Evolutionary conservation across 2,329 filamentous ascomycete genomes (phyloP), one percentile per base, ranked within the genome.

Genomic region (Curvularia sp.): DNA sequence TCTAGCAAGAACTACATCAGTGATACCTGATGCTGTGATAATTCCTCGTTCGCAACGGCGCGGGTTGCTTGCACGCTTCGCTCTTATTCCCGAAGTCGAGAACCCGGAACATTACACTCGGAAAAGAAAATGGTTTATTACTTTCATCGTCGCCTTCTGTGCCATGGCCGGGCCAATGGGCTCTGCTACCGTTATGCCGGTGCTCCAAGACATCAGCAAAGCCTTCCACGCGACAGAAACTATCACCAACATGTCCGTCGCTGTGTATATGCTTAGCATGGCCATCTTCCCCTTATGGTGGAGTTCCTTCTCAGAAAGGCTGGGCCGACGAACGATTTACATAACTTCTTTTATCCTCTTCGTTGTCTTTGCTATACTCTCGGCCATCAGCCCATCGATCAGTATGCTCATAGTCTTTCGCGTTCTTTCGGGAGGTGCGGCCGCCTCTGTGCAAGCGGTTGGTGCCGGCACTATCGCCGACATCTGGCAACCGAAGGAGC

Each of bases 111-210:
- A 91, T 49, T 96, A 97, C 72, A 80, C 83, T 10, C 84, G 86
- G 32, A 84, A 80, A 49, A 91, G 86, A 13, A 97, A 97, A 86
- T 97, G 93, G 93, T 84, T 86, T 59, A 87, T 97, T 64, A 96
- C 93, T 0, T 67, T 87, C 34, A 85, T 94, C 47, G 86, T 97
- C 45, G 89, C 92, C 1, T 72, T 93, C 15, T 92, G 92, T 2
- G 92, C 87, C 1, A 87, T 89, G 13, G 90, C 87, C 0, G 92
- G 90, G 0, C 93, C 93, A 0, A 87, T 97, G 80, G 93, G 93
- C 1, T 93, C 90, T 27, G 86, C 89, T 1, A 93, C 97, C 53
- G 87, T 97, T 56, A 89, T 94, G 67, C 92, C 77, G 6, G 73
- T 73, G 2, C 62, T 79, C 21, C 68, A 70, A 19, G 74, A 77